phyloP scores from a whole-genome alignment of 345 rosid species.

The Euphorbia tirucalli region DNA sequence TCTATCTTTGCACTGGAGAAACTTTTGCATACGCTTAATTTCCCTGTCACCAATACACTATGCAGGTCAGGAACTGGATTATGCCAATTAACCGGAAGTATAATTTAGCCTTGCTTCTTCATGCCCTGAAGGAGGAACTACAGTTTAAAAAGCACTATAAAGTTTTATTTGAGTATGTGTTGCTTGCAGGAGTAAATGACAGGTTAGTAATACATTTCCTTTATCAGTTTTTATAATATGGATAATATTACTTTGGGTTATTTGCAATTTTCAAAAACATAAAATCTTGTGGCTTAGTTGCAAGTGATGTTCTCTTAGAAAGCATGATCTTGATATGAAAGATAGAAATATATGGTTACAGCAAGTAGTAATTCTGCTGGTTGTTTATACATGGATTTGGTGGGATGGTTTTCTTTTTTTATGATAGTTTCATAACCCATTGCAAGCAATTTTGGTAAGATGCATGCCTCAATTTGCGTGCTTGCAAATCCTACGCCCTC shows the following conservation, averaged over 20 bases:
- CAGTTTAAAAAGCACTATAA: constrained; percentile 56
- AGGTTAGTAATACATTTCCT: constrained; percentile 42
- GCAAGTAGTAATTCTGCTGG: background rate
- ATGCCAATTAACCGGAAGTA: constrained; percentile 92
- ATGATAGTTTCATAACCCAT: background rate
- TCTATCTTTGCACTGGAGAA: background rate
- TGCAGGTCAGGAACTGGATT: constrained; percentile 91
- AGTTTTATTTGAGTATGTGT: constrained; percentile 85
- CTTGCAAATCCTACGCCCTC: no score
- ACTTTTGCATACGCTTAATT: constrained; percentile 6
- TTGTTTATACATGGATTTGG: background rate
- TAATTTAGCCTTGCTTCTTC: constrained; percentile 70
- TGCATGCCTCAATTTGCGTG: no score
- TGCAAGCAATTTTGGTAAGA: background rate
- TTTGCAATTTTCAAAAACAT: constrained; percentile 1
- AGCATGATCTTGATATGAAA: background rate
- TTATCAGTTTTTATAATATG: background rate
- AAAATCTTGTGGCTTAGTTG: background rate
- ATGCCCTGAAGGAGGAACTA: constrained; percentile 74
- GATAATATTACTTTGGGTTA: background rate
- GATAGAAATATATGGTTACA: background rate
- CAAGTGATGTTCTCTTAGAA: background rate
- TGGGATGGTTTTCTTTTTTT: background rate
- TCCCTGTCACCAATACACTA: background rate
- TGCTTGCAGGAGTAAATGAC: constrained; percentile 90